Evolutionary conservation across 768 basidiomycete species (phyloP).

Genomic region (Suillus hirtellus): DNA sequence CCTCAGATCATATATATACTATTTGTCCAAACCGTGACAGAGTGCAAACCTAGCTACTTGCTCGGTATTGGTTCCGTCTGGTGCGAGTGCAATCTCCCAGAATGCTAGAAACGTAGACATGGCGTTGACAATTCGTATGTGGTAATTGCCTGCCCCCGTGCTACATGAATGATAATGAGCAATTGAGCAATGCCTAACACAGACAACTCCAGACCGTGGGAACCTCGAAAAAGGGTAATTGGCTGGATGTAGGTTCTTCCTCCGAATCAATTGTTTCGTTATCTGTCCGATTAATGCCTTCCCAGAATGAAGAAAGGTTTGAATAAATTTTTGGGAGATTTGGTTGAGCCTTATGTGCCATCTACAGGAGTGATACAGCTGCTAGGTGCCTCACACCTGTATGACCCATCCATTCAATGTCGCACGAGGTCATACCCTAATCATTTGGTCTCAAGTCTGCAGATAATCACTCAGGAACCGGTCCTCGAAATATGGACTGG

Average conservation of each 20-base stretch:
- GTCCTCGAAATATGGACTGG: conserved; percentile 1
- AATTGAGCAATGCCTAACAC: not conserved
- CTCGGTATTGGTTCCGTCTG: not conserved
- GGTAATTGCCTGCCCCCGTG: not conserved
- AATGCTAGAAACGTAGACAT: not conserved
- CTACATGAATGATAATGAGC: not conserved
- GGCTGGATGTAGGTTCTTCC: not conserved
- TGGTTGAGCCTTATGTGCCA: not conserved
- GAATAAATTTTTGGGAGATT: not conserved
- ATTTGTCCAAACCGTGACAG: not conserved
- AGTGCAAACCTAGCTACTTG: not conserved
- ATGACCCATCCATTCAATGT: not conserved
- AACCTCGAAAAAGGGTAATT: too few species aligned
- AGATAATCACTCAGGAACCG: not conserved
- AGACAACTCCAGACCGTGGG: not conserved
- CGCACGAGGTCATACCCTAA: not conserved
- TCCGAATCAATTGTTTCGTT: not conserved
- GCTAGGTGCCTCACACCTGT: not conserved
- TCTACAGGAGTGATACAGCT: conserved; percentile 2
- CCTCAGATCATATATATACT: not conserved
- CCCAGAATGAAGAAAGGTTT: not conserved
- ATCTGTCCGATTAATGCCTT: not conserved
- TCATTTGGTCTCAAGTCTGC: not conserved
- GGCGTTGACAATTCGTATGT: not conserved
- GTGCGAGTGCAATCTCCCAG: not conserved